Percentiles rank a stretch among this genome's conserved stretches.
Conservation (phyloP, 2,329 filamentous ascomycete species). For the Orbilia javanica region DNA sequence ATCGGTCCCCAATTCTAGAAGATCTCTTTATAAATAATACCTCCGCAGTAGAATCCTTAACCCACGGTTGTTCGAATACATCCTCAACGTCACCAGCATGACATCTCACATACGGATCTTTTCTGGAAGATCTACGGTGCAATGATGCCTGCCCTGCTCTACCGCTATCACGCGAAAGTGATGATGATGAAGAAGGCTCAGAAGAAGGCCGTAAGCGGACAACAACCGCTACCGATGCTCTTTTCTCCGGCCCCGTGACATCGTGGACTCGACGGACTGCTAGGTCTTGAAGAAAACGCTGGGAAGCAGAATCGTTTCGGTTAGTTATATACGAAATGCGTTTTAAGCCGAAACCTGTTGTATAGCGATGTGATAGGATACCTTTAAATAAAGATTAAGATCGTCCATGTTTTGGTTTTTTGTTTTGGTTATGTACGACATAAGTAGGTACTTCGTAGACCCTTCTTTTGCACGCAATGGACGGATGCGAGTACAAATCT, state of each 20-base stretch:
- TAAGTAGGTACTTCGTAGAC: not conserved
- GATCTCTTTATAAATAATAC: slow-evolving; percentile 79
- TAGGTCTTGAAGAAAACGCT: slow-evolving; percentile 50
- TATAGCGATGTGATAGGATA: not conserved
- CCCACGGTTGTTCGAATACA: slow-evolving; percentile 76
- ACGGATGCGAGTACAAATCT: not conserved
- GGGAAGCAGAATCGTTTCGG: not conserved
- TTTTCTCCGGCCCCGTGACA: slow-evolving; percentile 35
- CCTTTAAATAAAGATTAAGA: slow-evolving; percentile 45
- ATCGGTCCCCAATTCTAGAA: slow-evolving; percentile 74
- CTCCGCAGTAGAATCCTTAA: slow-evolving; percentile 75
- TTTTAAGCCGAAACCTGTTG: no score
- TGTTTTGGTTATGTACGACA: not conserved
- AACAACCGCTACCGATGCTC: slow-evolving; percentile 76
- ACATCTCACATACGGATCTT: slow-evolving; percentile 31
- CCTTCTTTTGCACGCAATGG: not conserved
- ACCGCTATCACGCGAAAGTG: no score
- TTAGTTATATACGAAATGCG: not conserved
- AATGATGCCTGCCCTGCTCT: slow-evolving; percentile 59
- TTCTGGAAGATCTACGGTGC: slow-evolving; percentile 61
- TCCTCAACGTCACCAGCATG: slow-evolving; percentile 67
- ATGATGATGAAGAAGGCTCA: slow-evolving; percentile 63
- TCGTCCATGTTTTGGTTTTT: slow-evolving; percentile 23
- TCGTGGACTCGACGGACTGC: slow-evolving; percentile 23
- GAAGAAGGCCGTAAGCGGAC: slow-evolving; percentile 71